Evolutionary conservation across 2,329 filamentous ascomycete species (phyloP).

Genomic region (Xylariaceae sp.): DNA sequence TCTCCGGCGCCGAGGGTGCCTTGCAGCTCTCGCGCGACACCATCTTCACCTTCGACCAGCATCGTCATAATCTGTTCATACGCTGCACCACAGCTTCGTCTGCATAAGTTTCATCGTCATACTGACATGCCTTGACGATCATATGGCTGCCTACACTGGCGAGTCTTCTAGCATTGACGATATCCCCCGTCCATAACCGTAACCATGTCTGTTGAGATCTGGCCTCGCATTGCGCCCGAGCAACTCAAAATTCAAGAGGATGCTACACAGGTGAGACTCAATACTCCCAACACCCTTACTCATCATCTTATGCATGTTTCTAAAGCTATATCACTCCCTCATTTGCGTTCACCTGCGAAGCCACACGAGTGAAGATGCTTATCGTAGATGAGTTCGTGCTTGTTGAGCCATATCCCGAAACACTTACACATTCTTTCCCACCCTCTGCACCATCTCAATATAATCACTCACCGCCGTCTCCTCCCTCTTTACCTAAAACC

Average conservation of each 20-base stretch:
- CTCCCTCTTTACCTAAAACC: neutral
- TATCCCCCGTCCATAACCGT: conserved; percentile 18
- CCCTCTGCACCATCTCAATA: neutral
- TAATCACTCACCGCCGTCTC: neutral
- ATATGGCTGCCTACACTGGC: conserved; percentile 23
- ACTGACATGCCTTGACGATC: neutral
- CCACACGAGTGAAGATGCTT: conserved; percentile 21
- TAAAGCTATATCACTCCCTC: neutral
- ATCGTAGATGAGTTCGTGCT: conserved; percentile 28
- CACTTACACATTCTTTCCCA: neutral
- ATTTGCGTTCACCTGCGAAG: neutral
- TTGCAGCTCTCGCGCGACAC: neutral
- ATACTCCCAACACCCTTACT: conserved; percentile 1
- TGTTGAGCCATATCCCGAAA: conserved; percentile 10
- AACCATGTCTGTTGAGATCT: conserved; percentile 55
- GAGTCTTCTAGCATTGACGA: neutral
- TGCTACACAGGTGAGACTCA: conserved; percentile 45
- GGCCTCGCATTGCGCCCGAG: conserved; percentile 49
- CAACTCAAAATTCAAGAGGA: conserved; percentile 49
- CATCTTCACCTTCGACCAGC: neutral
- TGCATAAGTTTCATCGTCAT: neutral
- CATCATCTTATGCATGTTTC: neutral
- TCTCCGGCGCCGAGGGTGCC: neutral
- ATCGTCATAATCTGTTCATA: neutral
- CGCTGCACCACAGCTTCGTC: neutral